Base-by-base conservation (phyloP, 1,284 basidiomycete genomes). In the Pulchroboletus neoregius region DNA sequence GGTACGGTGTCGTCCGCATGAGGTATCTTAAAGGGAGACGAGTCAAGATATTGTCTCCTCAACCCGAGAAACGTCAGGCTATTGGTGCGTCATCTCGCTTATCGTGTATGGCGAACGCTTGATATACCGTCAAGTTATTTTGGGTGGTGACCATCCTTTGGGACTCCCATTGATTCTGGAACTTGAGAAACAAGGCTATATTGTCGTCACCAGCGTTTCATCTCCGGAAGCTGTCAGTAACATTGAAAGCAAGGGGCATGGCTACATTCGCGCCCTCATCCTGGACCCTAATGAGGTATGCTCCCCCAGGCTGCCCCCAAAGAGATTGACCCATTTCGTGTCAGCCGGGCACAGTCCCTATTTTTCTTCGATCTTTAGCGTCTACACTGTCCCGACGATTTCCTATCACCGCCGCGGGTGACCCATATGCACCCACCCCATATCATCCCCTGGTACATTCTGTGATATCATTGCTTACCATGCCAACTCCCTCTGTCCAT, bases 311-410 rank as follows among this genome's bases (percentile, higher is more conserved):
- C 11, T 12, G 13, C 11, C 12, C 4, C 24, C 28, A 27, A 31
- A 39, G 43, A 38, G 22, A 31, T 18, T 33, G 41, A 40, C 48
- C 24, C 34, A 10, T 39, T 42, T 45, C 40, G 23, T 46, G 38
- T 24, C 43, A 90, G 86, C 81, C 83, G 20, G 79, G 76, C 3
- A 83, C 82, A 10, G 73, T 88, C 36, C 75, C 82, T 1, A 73
- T 80, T 41, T 92, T 91, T 71, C 70, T 91, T 27, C 82, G 88
- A 41, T 89, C 87, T 2, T 69, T 92, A 34, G 74, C 80, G 5
- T 85, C 88, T 0, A 82, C 87, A 1, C 73, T 92, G 8, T 85
- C 85, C n/a, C 80, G 87, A 48, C 78, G 81, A 34, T 92, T 91
- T 69, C 90, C 90, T 3, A 75, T 89, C 53, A 82, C 78, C 32